Base-by-base conservation (phyloP, 2,329 filamentous ascomycete species). In the Clonostachys chloroleuca region DNA sequence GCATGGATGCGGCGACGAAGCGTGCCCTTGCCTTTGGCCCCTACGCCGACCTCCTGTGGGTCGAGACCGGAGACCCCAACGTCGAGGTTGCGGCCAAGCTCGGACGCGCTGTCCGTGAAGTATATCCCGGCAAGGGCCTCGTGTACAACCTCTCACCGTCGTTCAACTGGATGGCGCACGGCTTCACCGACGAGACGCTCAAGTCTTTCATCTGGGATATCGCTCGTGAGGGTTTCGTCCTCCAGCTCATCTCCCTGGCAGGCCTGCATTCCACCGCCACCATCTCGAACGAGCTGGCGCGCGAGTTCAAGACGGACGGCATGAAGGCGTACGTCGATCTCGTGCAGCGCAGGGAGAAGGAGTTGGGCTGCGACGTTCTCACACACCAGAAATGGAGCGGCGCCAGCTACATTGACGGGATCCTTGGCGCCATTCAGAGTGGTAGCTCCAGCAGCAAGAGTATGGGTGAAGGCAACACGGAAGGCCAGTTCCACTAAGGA, bases 161-260 rank as follows among this genome's bases (percentile, higher is more conserved):
- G 9, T 99, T 99, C 79, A 97, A 99, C 76, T 99, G 94, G 94
- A 94, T 95, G 83, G 84, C 84, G 12, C 92, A 97, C 63, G 94
- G 92, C 33, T 99, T 97, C 69, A 86, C 81, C 4, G 83, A 91
- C 53, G 84, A 83, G 51, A 86, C 86, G 6, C 78, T 99, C 47
- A 90, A 87, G 70, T 90, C 82, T 6, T 99, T 99, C 66, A 88
- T 99, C 58, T 97, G 92, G 92, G 92, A 97, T 65, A 83, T 99
- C 54, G 94, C 92, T 9, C 83, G 85, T 63, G 87, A 96, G 58
- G 92, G 92, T 50, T 92, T 84, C 62, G 82, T 83, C 10, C 67
- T 86, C 57, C 83, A 87, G 69, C 74, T 87, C 30, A 79, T 87
- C 50, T 84, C 80, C 14, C 72, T 87, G 13, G 83, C 84, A 0